Evolutionary conservation across 1,139 yeast species (phyloP), one percentile per base, ranked within the genome.

Genomic region (Nakaseomyces delphensis): DNA sequence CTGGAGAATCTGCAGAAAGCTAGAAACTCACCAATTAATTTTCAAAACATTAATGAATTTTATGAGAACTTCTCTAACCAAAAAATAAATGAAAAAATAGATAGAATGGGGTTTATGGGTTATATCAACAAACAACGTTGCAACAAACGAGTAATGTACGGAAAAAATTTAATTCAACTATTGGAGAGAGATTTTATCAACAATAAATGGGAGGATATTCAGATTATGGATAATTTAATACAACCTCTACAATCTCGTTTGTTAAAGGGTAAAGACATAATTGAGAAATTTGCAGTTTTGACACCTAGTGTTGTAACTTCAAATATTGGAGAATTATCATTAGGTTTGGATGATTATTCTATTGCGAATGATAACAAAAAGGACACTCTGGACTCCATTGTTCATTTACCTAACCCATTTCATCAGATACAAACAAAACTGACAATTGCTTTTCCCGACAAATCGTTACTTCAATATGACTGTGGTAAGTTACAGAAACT

Each of bases 391-490:
- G 69, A 69, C 43, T 65, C 67, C 24, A 60, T 68, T 14, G 68
- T 72, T 16, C 55, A 62, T 19, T 57, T 72, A 15, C 64, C 60
- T 7, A 79, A 83, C 45, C 87, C 95, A 11, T 81, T 86, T 65
- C 96, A 87, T 56, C 78, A 79, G 48, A 67, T 93, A 0, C 96
- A 91, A 61, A 83, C 86, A 15, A 84, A 87, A 55, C 67, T 87
- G 40, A 82, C 96, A 0, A 86, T 93, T 55, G 96, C 95, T 13
- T 93, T 93, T 61, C 99, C 99, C 0, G 98, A 93, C 59, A 91
- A 89, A 59, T 79, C 93, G 11, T 67, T 93, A 47, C 66, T 93
- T 45, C 95, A 93, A 59, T 93, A 83, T 60, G 99, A 93, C 63
- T 93, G 98, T 68, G 99, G 99, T 46, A 93, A 93, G 60, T 69